Percentiles rank a stretch among this genome's conserved stretches.
Evolutionary conservation across 805 yeast species (phyloP).

Genomic region (Dipodascopsis tothii): DNA sequence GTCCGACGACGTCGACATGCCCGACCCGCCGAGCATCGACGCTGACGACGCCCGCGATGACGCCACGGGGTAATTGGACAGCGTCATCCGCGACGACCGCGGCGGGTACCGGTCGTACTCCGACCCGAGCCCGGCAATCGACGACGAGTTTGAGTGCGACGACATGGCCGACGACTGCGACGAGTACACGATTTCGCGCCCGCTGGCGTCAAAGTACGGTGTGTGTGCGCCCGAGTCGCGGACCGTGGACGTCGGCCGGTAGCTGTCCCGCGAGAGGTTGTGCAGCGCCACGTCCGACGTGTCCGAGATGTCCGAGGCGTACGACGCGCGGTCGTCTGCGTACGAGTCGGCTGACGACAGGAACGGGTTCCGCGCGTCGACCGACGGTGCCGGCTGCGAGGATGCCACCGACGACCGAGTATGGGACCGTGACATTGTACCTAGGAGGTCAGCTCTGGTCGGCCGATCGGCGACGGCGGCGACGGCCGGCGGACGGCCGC

Average conservation of each 20-base stretch:
- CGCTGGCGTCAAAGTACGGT: slow-evolving; percentile 1
- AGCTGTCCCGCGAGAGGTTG: background rate
- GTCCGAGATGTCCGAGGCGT: slow-evolving; percentile 15
- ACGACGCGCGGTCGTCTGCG: slow-evolving; percentile 4
- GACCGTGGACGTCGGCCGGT: background rate
- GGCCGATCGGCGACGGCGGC: no score
- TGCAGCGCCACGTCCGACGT: slow-evolving; percentile 12
- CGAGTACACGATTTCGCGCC: slow-evolving; percentile 20
- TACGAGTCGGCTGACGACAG: slow-evolving; percentile 16
- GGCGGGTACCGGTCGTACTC: slow-evolving; percentile 16
- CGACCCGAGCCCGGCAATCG: slow-evolving; percentile 8
- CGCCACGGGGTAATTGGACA: background rate
- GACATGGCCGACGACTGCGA: slow-evolving; percentile 13
- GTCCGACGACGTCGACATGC: slow-evolving; percentile 19
- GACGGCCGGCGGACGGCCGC: no score
- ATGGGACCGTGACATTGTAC: no score
- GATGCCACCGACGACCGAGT: background rate
- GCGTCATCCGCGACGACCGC: slow-evolving; percentile 1
- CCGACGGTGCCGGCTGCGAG: background rate
- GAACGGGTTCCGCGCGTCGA: slow-evolving; percentile 12
- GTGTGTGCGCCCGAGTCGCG: background rate
- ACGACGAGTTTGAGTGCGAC: slow-evolving; percentile 4
- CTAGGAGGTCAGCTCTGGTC: no score
- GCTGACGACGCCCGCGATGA: slow-evolving; percentile 3
- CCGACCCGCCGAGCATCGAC: background rate